Evolutionary conservation across 805 yeast genomes (phyloP).

Genomic region (Candida chilensis): DNA sequence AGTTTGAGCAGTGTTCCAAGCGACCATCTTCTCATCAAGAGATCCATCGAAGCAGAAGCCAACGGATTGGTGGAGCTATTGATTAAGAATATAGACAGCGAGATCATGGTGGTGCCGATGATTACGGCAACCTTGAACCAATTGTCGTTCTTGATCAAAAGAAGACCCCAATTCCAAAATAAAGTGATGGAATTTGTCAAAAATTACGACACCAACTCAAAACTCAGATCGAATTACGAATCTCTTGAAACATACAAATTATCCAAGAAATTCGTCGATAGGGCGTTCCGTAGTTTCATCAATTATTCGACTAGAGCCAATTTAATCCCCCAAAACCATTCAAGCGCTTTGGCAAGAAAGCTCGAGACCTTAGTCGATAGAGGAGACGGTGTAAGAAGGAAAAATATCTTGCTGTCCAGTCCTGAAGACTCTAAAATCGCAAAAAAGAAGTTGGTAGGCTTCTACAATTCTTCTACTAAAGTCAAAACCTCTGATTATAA

Average conservation of each 20-base stretch:
- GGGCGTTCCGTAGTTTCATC: slow-evolving; percentile 21
- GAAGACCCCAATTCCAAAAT: slow-evolving; percentile 23
- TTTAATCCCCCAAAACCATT: slow-evolving; percentile 23
- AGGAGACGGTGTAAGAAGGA: slow-evolving; percentile 31
- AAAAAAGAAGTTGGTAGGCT: slow-evolving; percentile 33
- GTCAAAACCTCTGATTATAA: slow-evolving; percentile 35
- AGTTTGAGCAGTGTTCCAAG: neutral
- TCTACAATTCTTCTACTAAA: slow-evolving; percentile 18
- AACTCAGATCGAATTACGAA: slow-evolving; percentile 31
- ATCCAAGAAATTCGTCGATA: slow-evolving; percentile 27
- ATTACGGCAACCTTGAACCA: slow-evolving; percentile 29
- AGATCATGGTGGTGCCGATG: slow-evolving; percentile 13
- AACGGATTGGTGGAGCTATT: neutral
- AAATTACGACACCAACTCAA: slow-evolving; percentile 20
- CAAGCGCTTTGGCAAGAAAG: slow-evolving; percentile 16
- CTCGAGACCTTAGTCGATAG: slow-evolving; percentile 17
- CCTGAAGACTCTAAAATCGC: slow-evolving; percentile 18
- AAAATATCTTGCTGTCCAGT: slow-evolving; percentile 19
- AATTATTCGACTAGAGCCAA: slow-evolving; percentile 22
- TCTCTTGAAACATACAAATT: slow-evolving; percentile 27
- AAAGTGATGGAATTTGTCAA: slow-evolving; percentile 20
- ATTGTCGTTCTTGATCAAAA: slow-evolving; percentile 18
- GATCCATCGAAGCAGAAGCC: neutral
- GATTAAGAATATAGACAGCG: neutral
- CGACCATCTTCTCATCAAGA: neutral